phyloP scores from a whole-genome alignment of 1,284 basidiomycete genomes.

The Termitomyces sp. region DNA sequence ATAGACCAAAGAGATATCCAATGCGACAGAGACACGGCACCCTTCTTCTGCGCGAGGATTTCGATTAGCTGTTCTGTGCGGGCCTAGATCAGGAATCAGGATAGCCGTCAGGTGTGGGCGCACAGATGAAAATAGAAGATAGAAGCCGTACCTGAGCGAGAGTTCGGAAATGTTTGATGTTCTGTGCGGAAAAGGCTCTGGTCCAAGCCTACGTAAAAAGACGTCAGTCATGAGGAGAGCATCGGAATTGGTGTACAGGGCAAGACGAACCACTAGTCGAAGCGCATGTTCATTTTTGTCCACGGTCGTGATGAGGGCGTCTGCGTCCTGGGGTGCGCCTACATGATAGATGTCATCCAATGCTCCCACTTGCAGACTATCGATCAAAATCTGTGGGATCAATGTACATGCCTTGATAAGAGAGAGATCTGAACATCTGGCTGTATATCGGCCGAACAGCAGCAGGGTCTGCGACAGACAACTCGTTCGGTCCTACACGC shows the following conservation, averaged over 20 bases:
- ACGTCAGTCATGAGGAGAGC: too few relatives aligned
- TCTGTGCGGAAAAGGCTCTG: background rate
- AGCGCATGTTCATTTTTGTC: background rate
- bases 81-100: background rate
- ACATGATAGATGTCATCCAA: background rate
- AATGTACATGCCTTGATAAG: background rate
- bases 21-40: background rate
- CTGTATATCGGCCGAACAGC: background rate
- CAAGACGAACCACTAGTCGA: background rate
- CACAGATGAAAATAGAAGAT: too few relatives aligned
- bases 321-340: background rate
- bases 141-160: background rate
- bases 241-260: too few relatives aligned
- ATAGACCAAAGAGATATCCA: constrained; percentile 9
- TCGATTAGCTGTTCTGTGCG: constrained; percentile 6
- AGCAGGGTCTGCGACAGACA: background rate
- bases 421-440: background rate
- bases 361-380: background rate
- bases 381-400: too few relatives aligned
- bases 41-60: constrained; percentile 2
- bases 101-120: background rate
- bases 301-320: background rate
- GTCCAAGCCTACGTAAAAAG: background rate
- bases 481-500: background rate
- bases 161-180: background rate